Evolutionary conservation across 116 monocot genomes (phyloP), one percentile per base, ranked within the genome.

Genomic region (Zostera marina): DNA sequence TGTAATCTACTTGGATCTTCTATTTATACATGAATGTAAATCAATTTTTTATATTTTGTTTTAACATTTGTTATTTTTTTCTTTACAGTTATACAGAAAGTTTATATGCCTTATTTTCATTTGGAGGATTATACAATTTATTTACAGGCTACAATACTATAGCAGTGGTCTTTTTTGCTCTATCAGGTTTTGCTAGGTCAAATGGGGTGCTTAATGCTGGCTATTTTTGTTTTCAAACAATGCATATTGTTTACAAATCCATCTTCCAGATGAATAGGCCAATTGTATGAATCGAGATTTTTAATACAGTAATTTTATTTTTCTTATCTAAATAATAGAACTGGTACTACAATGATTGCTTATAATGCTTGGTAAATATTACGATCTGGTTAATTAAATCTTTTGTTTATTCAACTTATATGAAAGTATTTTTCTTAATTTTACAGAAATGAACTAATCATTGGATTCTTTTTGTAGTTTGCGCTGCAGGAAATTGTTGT

Each of bases 121-220:
- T 94, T 76, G 84, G 76, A 53, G 89, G 94, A 22, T 12, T 88
- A 60, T 85, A 67, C 72, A 74, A 85, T 68, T 57, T 94, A 66
- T 79, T 82, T 61, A 66, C 75, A 73, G 88, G 94, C 77, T 64
- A 72, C 42, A 73, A 79, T 66, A 63, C 59, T 65, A 9, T 72
- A 40, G 72, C 88, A 44, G 53, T 74, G 63, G 53, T 94, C 66
- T 62, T 94, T 58, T 69, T 94, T 75, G 76, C 77, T 41, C 68
- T 85, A 12, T 78, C 82, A 63, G 80, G 88, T 68, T 77, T 77
- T 64, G 79, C 73, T 73, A 73, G 94, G 61, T 88, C 89, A 68
- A 94, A 94, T 74, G 94, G 94, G 47, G 77, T 70, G 43, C 66
- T 94, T 53, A 85, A 94, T 84, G 85, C 94, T 74, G 94, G 94